phyloP scores from a whole-genome alignment of 2,329 filamentous ascomycete species.

The Epicoccum sorghinum region DNA sequence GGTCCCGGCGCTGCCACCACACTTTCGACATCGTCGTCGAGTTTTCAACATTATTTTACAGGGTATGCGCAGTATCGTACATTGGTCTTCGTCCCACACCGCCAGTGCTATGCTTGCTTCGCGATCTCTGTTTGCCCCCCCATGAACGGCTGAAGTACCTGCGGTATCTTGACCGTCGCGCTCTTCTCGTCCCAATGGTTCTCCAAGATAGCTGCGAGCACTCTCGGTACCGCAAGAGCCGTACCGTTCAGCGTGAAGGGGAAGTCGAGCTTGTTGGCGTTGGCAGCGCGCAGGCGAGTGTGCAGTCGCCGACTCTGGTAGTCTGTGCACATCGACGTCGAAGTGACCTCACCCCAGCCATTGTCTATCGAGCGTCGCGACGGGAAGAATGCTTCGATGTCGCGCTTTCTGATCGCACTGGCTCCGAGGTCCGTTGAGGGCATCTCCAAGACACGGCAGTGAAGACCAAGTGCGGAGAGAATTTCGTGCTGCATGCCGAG shows the following conservation, averaged over 20 bases:
- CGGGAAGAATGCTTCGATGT: constrained; percentile 95
- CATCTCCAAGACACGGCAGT: constrained; percentile 93
- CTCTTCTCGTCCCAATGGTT: constrained; percentile 81
- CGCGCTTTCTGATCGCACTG: constrained; percentile 82
- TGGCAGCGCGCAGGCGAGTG: constrained; percentile 68
- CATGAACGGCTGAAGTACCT: constrained; percentile 85
- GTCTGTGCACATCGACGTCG: constrained; percentile 88
- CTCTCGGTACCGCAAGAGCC: constrained; percentile 85
- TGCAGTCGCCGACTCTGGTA: constrained; percentile 86
- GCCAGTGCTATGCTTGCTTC: constrained; percentile 23
- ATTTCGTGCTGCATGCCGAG: constrained; percentile 86
- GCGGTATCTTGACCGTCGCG: constrained; percentile 73
- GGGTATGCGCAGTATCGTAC: constrained; percentile 5
- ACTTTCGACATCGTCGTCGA: background rate
- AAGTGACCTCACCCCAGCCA: constrained; percentile 94
- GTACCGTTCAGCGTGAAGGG: constrained; percentile 95
- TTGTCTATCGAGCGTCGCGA: constrained; percentile 69
- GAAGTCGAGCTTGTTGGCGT: constrained; percentile 65
- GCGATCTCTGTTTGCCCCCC: constrained; percentile 53
- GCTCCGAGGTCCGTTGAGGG: constrained; percentile 87
- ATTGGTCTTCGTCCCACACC: background rate
- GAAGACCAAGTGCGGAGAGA: constrained; percentile 74
- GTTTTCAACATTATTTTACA: constrained; percentile 4
- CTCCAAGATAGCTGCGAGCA: constrained; percentile 87
- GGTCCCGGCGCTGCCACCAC: background rate